Conservation (phyloP, 208 protist species). For the Trypanosoma platydactyli region DNA sequence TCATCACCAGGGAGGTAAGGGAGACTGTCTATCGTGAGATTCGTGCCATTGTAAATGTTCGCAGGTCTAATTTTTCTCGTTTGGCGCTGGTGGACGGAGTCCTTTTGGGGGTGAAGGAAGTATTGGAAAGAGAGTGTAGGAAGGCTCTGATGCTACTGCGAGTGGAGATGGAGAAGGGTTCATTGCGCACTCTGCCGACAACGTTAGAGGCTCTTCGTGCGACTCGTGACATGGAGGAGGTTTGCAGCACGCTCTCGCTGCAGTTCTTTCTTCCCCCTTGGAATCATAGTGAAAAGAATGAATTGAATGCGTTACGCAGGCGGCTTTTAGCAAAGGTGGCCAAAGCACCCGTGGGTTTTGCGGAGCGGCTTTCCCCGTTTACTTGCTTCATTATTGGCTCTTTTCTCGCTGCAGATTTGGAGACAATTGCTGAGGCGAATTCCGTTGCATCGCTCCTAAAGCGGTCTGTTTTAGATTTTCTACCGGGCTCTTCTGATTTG, state of each 20-base stretch:
- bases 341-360: neutral
- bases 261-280: neutral
- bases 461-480: neutral
- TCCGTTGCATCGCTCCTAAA: neutral
- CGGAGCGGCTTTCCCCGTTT: slow-evolving; percentile 1
- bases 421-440: neutral
- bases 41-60: slow-evolving; percentile 4
- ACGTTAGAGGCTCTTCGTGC: neutral
- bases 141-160: neutral
- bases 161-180: neutral
- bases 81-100: neutral
- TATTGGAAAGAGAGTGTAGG: neutral
- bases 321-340: neutral
- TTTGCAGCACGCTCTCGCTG: neutral
- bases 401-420: neutral
- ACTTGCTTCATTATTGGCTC: neutral
- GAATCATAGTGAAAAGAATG: neutral
- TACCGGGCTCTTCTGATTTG: neutral
- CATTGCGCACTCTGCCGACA: neutral
- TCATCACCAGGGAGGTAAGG: neutral
- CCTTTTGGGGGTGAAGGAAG: neutral
- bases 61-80: neutral
- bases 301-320: neutral
- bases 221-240: neutral
- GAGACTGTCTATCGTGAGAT: neutral